A percentile compares a stretch with the other conserved stretches of the same genome.
Evolutionary conservation across 1,284 basidiomycete genomes (phyloP).

Genomic region (Afroboletus lepidellus): DNA sequence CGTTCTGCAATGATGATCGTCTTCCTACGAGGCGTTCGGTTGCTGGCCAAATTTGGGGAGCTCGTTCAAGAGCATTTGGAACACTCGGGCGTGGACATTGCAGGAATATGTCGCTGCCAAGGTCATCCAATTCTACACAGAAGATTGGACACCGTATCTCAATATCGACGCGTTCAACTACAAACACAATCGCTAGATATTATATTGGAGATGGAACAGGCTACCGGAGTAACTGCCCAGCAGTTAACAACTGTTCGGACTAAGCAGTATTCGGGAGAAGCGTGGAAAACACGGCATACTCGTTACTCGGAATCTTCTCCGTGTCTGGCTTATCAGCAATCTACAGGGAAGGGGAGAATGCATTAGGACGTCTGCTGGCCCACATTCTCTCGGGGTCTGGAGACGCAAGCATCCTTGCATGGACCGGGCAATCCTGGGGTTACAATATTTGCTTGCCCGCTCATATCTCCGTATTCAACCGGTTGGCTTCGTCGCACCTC

Average conservation of each 20-base stretch:
- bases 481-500: background rate
- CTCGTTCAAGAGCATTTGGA: too few relatives aligned
- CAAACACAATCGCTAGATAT: background rate
- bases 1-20: too few relatives aligned
- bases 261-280: background rate
- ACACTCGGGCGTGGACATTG: too few relatives aligned
- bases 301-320: too few relatives aligned
- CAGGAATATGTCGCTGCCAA: too few relatives aligned
- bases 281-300: too few relatives aligned
- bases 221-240: too few relatives aligned
- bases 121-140: too few relatives aligned
- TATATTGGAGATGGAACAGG: too few relatives aligned
- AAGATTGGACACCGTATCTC: background rate
- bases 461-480: too few relatives aligned
- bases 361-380: background rate
- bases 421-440: background rate
- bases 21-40: background rate
- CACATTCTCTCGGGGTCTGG: background rate
- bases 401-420: background rate
- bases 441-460: background rate
- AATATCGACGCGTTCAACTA: background rate
- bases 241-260: background rate
- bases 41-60: background rate
- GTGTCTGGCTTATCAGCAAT: background rate
- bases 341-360: background rate